Conservation (phyloP, 1,284 basidiomycete genomes). For the Salmacisia buchloeana region DNA sequence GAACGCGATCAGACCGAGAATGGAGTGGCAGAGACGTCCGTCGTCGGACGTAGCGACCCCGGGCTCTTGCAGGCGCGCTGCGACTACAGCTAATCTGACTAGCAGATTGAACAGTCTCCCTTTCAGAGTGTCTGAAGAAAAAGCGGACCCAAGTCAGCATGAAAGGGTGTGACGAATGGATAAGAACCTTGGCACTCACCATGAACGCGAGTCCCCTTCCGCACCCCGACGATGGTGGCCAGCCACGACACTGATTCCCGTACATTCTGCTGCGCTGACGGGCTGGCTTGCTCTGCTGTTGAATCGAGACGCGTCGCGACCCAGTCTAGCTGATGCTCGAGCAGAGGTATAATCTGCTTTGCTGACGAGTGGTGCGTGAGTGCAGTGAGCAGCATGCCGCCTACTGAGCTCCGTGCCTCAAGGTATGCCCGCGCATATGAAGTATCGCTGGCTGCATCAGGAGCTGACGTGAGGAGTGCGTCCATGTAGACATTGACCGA, state of each 20-base stretch:
- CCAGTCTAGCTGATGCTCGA: constrained; percentile 26
- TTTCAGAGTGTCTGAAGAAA: constrained; percentile 26
- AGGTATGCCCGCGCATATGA: constrained; percentile 14
- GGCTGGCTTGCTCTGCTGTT: no score
- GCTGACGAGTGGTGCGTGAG: constrained; percentile 41
- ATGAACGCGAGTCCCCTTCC: constrained; percentile 43
- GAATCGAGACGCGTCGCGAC: constrained; percentile 11
- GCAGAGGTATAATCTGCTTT: constrained; percentile 24
- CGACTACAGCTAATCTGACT: constrained; percentile 14
- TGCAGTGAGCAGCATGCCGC: constrained; percentile 33
- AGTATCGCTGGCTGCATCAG: neutral
- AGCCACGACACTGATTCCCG: constrained; percentile 30
- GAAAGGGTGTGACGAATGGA: neutral
- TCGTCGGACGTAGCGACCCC: neutral
- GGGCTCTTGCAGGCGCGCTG: neutral
- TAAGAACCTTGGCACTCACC: constrained; percentile 7
- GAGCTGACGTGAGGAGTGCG: constrained; percentile 18
- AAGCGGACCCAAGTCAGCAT: neutral
- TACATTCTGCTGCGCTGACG: constrained; percentile 17
- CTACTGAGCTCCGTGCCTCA: constrained; percentile 24
- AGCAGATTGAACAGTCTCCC: constrained; percentile 30
- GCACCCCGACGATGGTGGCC: constrained; percentile 30
- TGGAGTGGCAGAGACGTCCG: constrained; percentile 13
- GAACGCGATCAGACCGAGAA: constrained; percentile 31
- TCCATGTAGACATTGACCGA: constrained; percentile 22